Base-by-base conservation (phyloP, 345 rosid genomes). In the Eucalyptus caleyi region DNA sequence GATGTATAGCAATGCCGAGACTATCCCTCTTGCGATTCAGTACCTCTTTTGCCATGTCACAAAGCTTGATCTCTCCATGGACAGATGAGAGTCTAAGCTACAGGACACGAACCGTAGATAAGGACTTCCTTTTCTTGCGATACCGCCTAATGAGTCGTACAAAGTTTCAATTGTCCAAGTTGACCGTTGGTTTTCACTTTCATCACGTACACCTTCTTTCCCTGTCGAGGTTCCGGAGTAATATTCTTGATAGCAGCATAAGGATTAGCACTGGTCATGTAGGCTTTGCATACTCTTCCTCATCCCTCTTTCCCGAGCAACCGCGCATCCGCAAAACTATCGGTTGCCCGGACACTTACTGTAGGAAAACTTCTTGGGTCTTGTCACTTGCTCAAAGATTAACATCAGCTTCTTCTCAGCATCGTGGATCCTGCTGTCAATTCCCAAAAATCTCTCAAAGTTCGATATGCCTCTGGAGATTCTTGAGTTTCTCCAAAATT, bases 151-250 rank as follows among this genome's bases (percentile, higher is more conserved):
- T 27, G 8, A 30, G 69, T 30, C 16, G 69, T 62, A 62, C 69
- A 62, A 62, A 27, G 34, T 62, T 62, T 30, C 69, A 0, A 0
- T 0, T 62, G 16, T 62, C 62, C 62, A 0, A 56, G 30, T 56
- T 0, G 62, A 56, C 62, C 62, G 21, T 56, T 4, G 62, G 14
- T 56, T 56, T 56, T 62, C 69, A 62, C 16, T 62, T 60, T 0
- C 34, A 62, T 12, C 69, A 62, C 69, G 69, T 6, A 27, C 69
- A 6, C 32, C 9, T 62, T 62, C 16, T 24, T 56, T 30, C 32
- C 34, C 8, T 1, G 32, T 62, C 18, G 34, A 62, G 69, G 2
- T 62, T 62, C 8, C n/a, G 34, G 69, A 62, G 69, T 12, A 12
- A 62, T 12, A 30, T 62, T 62, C 69, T 30, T 27, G 32, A 62